Evolutionary conservation across 208 protist species (phyloP).

Genomic region (Crithidia expoeki): DNA sequence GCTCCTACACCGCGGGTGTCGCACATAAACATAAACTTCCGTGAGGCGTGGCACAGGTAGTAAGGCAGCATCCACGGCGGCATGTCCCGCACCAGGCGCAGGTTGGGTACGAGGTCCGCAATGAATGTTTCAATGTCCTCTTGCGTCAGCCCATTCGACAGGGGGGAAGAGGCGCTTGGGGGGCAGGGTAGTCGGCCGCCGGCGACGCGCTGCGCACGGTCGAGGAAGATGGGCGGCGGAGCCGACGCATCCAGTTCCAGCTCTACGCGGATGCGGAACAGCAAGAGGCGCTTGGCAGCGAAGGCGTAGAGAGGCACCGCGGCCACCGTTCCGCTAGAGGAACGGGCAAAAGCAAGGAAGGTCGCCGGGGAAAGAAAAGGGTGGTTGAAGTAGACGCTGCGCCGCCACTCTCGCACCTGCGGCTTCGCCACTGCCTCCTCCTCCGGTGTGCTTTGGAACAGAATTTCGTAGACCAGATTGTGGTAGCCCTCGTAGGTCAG

Average conservation of each 20-base stretch:
- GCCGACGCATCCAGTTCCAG: conserved; percentile 69
- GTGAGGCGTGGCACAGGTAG: conserved; percentile 90
- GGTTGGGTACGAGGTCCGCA: conserved; percentile 66
- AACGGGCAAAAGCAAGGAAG: conserved; percentile 77
- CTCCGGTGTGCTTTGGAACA: conserved; percentile 66
- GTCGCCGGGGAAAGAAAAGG: conserved; percentile 87
- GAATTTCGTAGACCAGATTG: conserved; percentile 69
- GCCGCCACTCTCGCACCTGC: conserved; percentile 42
- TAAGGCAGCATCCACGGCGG: conserved; percentile 87
- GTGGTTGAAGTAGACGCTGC: conserved; percentile 78
- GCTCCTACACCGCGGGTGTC: conserved; percentile 75
- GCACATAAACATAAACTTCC: conserved; percentile 95
- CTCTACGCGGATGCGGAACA: conserved; percentile 84
- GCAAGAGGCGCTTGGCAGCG: conserved; percentile 78
- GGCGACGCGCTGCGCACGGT: conserved; percentile 13
- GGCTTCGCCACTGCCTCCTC: conserved; percentile 37
- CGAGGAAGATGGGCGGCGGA: conserved; percentile 41
- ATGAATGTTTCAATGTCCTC: conserved; percentile 88
- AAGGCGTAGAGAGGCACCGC: conserved; percentile 86
- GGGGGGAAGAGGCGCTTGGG: conserved; percentile 73
- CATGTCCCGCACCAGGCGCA: conserved; percentile 84
- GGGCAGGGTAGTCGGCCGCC: conserved; percentile 44
- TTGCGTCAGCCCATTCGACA: conserved; percentile 82
- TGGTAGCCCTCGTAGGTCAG: conserved; percentile 76
- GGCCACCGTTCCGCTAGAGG: conserved; percentile 56